Percentiles rank a stretch among this genome's conserved stretches.
Conservation (phyloP, 805 yeast species). For the Schwanniomyces pseudopolymorphus region DNA sequence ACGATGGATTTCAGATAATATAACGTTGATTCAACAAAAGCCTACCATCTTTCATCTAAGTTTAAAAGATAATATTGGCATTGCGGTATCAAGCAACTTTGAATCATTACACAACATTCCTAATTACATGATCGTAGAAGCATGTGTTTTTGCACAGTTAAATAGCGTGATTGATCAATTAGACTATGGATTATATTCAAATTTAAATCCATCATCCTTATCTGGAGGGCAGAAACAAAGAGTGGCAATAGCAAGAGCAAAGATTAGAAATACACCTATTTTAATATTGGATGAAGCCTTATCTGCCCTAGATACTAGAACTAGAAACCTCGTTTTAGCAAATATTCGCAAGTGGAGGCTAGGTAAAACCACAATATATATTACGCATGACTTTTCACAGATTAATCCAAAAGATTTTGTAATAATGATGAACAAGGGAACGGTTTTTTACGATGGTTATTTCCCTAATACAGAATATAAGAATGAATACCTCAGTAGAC, state of each 20-base stretch:
- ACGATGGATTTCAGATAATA: conserved; percentile 57
- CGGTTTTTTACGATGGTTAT: conserved; percentile 27
- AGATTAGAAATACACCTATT: conserved; percentile 68
- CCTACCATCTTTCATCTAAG: conserved; percentile 66
- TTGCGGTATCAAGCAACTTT: conserved; percentile 41
- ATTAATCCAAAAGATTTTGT: conserved; percentile 60
- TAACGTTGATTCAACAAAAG: conserved; percentile 74
- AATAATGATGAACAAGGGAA: conserved; percentile 59
- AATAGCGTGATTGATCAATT: conserved; percentile 46
- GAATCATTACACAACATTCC: conserved; percentile 16
- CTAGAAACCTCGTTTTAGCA: conserved; percentile 45
- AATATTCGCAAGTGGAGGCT: conserved; percentile 59
- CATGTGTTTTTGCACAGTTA: conserved; percentile 54
- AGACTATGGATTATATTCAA: conserved; percentile 56
- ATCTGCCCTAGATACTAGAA: conserved; percentile 69
- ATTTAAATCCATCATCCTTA: conserved; percentile 45
- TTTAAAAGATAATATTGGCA: conserved; percentile 58
- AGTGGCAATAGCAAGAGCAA: conserved; percentile 82
- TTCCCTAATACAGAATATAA: not conserved
- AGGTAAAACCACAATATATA: conserved; percentile 71
- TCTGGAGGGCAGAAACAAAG: conserved; percentile 94
- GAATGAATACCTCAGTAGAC: not conserved
- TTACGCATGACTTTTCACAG: conserved; percentile 74
- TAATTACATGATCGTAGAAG: conserved; percentile 31
- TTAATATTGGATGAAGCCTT: conserved; percentile 83